Conservation (phyloP, 169 alveolate species). For the Plasmodium yoelii region DNA sequence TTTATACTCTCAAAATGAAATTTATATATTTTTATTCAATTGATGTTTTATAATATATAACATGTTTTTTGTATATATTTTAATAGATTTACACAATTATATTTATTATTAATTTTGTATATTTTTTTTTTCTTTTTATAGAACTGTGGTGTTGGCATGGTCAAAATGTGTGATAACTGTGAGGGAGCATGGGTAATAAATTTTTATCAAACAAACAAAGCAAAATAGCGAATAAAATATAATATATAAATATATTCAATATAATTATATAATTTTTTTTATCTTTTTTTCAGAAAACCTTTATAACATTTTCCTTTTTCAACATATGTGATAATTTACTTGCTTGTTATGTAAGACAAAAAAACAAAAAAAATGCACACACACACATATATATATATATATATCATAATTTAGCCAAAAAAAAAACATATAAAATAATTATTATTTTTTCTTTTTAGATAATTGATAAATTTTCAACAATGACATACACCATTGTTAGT, state of each 20-base stretch:
- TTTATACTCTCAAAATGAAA: background rate
- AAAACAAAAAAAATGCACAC: background rate
- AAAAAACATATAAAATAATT: background rate
- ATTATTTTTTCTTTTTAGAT: constrained; percentile 14
- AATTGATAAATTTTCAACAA: constrained; percentile 57
- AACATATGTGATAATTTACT: constrained; percentile 66
- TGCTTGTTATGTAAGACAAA: constrained; percentile 45
- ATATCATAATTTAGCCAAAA: background rate
- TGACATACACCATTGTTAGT: constrained; percentile 73
- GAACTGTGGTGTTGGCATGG: constrained; percentile 73
- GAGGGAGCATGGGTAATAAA: constrained; percentile 72
- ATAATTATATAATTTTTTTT: constrained; percentile 3
- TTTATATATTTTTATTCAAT: background rate
- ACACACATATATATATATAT: too few relatives aligned
- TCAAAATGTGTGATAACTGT: constrained; percentile 58
- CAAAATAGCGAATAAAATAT: background rate
- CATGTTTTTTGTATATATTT: background rate
- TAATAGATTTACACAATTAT: background rate
- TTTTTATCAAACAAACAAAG: background rate
- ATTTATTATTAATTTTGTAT: background rate
- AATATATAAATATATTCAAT: background rate
- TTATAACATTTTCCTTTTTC: constrained; percentile 54
- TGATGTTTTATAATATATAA: background rate
- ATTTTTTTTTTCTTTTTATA: constrained; percentile 1
- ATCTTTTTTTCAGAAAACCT: constrained; percentile 46